These are phyloP conservation scores for Hippophae tibetana DNA, from an alignment of 306 rosid genomes.

Conservation along the genomic window DNA sequence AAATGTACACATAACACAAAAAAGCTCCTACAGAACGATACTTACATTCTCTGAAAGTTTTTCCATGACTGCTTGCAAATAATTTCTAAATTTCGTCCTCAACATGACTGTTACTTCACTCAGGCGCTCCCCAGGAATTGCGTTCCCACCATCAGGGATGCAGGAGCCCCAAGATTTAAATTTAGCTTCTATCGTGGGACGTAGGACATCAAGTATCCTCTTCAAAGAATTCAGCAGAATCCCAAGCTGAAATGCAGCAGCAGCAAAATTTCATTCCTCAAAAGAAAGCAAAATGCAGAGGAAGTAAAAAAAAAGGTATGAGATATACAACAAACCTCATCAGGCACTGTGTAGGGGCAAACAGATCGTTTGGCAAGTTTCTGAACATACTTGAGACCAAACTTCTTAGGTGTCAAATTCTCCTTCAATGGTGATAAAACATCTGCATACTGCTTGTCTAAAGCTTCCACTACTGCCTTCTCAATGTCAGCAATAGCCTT, in stretches of 20 bases:
- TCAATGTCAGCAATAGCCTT: constrained; percentile 30
- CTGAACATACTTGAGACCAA: constrained; percentile 30
- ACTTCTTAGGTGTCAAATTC: constrained; percentile 19
- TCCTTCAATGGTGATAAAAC: constrained; percentile 23
- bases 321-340: constrained; percentile 16
- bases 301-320: neutral
- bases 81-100: constrained; percentile 26
- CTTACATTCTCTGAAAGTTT: constrained; percentile 30
- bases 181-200: constrained; percentile 23
- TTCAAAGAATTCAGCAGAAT: constrained; percentile 24
- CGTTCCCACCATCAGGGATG: constrained; percentile 15
- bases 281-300: neutral
- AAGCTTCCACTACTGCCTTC: constrained; percentile 22
- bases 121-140: constrained; percentile 16
- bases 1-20: neutral
- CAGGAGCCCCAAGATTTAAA: constrained; percentile 21
- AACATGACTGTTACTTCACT: constrained; percentile 18
- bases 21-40: neutral
- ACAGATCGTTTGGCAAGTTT: constrained; percentile 21
- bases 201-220: constrained; percentile 24
- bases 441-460: constrained; percentile 26
- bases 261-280: neutral
- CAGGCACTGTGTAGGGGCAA: constrained; percentile 16
- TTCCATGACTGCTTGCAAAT: constrained; percentile 22
- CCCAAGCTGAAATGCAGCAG: constrained; percentile 16